A percentile compares a stretch with the other conserved stretches of the same genome.
Conservation (phyloP, 2,329 filamentous ascomycete genomes). For the Zasmidium citrigriseum region DNA sequence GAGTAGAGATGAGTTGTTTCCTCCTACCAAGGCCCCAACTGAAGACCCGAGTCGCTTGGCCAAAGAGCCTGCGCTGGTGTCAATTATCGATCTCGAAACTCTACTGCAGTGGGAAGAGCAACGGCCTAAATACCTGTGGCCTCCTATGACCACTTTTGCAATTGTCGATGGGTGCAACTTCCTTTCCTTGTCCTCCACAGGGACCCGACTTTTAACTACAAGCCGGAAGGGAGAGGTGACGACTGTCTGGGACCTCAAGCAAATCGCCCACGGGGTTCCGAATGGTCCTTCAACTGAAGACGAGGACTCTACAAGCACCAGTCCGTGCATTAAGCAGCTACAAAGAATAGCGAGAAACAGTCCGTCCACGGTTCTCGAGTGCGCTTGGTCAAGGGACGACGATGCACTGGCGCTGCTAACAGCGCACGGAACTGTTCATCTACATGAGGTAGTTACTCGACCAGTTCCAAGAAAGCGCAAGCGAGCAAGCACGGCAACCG, state of each 20-base stretch:
- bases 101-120: conserved; percentile 53
- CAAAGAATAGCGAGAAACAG: conserved; percentile 90
- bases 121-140: conserved; percentile 51
- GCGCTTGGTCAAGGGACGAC: conserved; percentile 82
- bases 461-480: conserved; percentile 40
- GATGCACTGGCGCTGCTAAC: conserved; percentile 88
- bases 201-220: conserved; percentile 73
- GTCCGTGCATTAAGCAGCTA: conserved; percentile 70
- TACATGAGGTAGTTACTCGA: conserved; percentile 73
- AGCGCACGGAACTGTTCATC: conserved; percentile 90
- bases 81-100: conserved; percentile 69
- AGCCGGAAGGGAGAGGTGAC: conserved; percentile 83
- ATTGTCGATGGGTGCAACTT: conserved; percentile 77
- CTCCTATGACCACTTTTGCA: conserved; percentile 70
- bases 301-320: conserved; percentile 26
- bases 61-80: conserved; percentile 70
- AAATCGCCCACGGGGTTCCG: conserved; percentile 48
- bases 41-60: conserved; percentile 57
- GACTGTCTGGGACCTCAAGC: conserved; percentile 77
- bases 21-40: conserved; percentile 70
- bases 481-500: conserved; percentile 21
- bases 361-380: conserved; percentile 84
- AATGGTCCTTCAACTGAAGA: conserved; percentile 10
- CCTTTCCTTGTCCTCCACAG: conserved; percentile 74
- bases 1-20: conserved; percentile 51